phyloP scores from a whole-genome alignment of 805 yeast genomes.

The Torulaspora gathmanii region DNA sequence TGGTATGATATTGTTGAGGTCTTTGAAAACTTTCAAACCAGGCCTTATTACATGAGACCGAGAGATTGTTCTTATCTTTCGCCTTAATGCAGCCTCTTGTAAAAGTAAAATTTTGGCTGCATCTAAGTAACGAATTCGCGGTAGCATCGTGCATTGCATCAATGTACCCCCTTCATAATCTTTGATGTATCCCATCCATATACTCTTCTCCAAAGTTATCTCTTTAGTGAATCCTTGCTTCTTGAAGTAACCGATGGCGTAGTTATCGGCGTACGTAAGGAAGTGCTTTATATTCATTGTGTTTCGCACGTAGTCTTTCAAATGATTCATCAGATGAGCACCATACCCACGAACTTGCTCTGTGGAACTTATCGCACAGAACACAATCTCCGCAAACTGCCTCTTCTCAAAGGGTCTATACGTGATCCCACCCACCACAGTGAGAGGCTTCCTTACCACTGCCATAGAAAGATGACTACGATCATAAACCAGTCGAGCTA shows the following conservation, averaged over 20 bases:
- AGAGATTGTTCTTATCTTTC: conserved; percentile 74
- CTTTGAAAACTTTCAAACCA: conserved; percentile 70
- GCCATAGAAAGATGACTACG: conserved; percentile 94
- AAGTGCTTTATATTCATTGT: conserved; percentile 83
- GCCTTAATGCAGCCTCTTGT: conserved; percentile 87
- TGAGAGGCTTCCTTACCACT: conserved; percentile 84
- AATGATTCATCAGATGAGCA: conserved; percentile 96
- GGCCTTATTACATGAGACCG: conserved; percentile 75
- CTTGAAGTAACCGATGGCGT: conserved; percentile 97
- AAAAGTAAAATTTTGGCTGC: conserved; percentile 76
- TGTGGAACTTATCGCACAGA: conserved; percentile 94
- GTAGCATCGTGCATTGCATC: conserved; percentile 96
- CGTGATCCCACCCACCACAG: conserved; percentile 97
- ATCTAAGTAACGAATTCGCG: conserved; percentile 81
- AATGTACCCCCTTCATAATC: conserved; percentile 98
- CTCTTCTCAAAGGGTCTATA: conserved; percentile 88
- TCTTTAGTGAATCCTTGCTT: conserved; percentile 98
- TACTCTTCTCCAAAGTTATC: conserved; percentile 72
- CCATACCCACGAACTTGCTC: conserved; percentile 99
- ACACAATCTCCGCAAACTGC: conserved; percentile 95
- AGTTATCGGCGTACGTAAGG: conserved; percentile 94
- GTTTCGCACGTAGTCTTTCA: conserved; percentile 89
- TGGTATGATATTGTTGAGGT: conserved; percentile 42
- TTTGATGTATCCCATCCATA: conserved; percentile 98
- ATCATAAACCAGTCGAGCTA: conserved; percentile 90